Conservation (phyloP, 148 eudicot species). For the Suaeda aralocaspica region DNA sequence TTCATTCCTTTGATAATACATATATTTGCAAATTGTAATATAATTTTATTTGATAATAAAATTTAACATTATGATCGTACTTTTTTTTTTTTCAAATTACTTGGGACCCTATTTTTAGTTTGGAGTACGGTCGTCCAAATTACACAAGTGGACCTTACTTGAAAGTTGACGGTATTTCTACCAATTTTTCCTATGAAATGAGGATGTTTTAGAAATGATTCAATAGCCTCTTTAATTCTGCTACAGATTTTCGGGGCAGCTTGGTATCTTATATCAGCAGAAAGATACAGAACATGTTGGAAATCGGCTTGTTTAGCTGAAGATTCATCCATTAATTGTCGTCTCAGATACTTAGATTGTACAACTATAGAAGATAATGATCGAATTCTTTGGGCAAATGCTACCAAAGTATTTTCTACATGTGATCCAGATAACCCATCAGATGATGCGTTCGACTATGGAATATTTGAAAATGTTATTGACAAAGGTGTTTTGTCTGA, state of each 20-base stretch:
- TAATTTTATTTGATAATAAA: too few species aligned
- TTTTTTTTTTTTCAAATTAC: too few species aligned
- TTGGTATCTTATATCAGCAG: conserved; percentile 63
- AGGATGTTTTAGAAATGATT: too few species aligned
- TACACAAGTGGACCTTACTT: too few species aligned
- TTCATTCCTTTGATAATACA: too few species aligned
- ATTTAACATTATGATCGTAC: too few species aligned
- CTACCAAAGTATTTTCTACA: conserved; percentile 35
- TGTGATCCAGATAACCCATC: conserved; percentile 41
- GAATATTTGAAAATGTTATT: conserved; percentile 48
- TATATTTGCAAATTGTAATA: too few species aligned
- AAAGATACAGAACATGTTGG: conserved; percentile 62
- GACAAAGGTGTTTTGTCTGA: conserved; percentile 45
- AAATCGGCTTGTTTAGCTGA: conserved; percentile 40
- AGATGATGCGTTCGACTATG: conserved; percentile 38
- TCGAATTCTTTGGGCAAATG: conserved; percentile 43
- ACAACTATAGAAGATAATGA: conserved; percentile 26
- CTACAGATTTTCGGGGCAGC: conserved; percentile 70
- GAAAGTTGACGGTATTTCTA: too few species aligned
- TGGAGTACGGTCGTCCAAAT: too few species aligned
- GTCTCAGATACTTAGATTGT: conserved; percentile 46
- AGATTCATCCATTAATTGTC: conserved; percentile 29
- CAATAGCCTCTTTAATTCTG: too few species aligned
- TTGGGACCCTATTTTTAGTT: too few species aligned
- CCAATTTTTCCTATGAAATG: too few species aligned